These are phyloP conservation scores for Apophysomyces ossiformis DNA, from an alignment of 371 early-diverging fungal genomes.

Conservation along the genomic window DNA sequence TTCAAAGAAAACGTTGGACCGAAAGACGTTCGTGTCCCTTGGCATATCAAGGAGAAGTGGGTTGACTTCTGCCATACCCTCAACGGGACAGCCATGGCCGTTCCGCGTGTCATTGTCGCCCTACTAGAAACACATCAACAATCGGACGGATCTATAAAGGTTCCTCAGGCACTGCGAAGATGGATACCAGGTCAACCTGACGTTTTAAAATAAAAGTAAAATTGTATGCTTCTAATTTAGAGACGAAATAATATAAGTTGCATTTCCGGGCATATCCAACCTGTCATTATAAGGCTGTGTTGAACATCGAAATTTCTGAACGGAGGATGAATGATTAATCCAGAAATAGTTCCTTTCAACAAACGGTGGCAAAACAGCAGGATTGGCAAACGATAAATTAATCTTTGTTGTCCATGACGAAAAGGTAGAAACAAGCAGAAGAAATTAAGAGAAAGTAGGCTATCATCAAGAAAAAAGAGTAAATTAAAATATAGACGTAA, in stretches of 20 bases:
- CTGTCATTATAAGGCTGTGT: too few species aligned
- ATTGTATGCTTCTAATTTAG: background rate
- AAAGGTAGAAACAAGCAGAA: too few species aligned
- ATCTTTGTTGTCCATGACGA: too few species aligned
- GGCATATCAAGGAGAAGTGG: constrained; percentile 47
- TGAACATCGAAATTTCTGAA: too few species aligned
- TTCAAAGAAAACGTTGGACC: constrained; percentile 29
- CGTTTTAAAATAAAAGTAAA: constrained; percentile 14
- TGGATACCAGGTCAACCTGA: constrained; percentile 65
- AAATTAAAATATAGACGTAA: too few species aligned
- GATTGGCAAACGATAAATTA: too few species aligned
- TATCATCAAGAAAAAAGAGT: too few species aligned
- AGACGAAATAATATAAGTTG: background rate
- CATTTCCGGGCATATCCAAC: too few species aligned
- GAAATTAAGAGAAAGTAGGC: too few species aligned
- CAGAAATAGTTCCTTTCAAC: too few species aligned
- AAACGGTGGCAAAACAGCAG: too few species aligned
- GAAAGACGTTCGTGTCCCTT: constrained; percentile 29
- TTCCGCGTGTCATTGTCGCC: constrained; percentile 88
- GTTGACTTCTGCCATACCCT: constrained; percentile 85
- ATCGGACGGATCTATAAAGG: constrained; percentile 68
- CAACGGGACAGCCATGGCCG: constrained; percentile 94
- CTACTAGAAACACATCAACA: constrained; percentile 84
- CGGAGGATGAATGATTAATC: too few species aligned
- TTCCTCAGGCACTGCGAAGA: constrained; percentile 78